These are phyloP conservation scores for Acanthamoeba triangularis DNA, from an alignment of 208 protist species.

Conservation along the genomic window DNA sequence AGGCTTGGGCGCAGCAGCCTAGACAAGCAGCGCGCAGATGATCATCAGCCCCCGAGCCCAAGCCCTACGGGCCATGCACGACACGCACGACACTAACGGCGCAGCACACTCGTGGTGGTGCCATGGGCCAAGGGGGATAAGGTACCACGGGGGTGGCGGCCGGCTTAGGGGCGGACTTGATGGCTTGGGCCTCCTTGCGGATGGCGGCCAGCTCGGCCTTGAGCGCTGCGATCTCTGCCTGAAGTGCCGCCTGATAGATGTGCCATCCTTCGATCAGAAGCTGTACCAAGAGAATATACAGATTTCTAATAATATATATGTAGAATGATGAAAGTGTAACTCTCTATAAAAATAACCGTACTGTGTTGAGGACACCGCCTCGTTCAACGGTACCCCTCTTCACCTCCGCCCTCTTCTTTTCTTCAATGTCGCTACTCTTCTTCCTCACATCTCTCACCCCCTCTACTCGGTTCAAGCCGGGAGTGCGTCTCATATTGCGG, in stretches of 20 bases:
- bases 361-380: no score
- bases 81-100: no score
- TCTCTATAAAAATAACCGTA: no score
- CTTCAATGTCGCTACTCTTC: neutral
- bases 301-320: neutral
- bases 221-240: neutral
- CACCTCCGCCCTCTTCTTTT: neutral
- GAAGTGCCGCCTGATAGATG: neutral
- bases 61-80: no score
- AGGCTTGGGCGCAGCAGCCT: neutral
- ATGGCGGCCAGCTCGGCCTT: conserved; percentile 16
- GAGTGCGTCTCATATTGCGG: no score
- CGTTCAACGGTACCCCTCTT: neutral
- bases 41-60: no score
- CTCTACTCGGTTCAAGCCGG: neutral
- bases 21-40: no score
- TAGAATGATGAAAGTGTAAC: neutral
- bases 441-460: neutral
- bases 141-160: neutral
- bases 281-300: neutral
- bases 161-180: neutral
- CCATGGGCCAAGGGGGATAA: neutral
- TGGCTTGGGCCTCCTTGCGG: conserved; percentile 12
- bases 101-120: no score
- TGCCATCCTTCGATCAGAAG: neutral